Conservation (phyloP, 768 basidiomycete genomes). For the Tephrocybe sp. region DNA sequence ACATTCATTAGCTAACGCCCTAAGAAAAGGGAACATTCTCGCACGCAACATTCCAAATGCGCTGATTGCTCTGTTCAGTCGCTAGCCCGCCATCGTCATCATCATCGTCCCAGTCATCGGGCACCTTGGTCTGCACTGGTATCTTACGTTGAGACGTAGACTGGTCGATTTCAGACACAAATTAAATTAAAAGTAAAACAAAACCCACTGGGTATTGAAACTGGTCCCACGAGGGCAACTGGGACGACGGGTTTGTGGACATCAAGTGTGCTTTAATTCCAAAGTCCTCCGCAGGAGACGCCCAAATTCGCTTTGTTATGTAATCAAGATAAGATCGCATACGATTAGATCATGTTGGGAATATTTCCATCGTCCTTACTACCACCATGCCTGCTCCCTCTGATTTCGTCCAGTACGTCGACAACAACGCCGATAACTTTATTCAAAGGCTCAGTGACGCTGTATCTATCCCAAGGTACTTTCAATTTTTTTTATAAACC, state of each 20-base stretch:
- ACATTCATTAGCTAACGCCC: not conserved
- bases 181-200: not conserved
- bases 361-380: constrained; percentile 1
- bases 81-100: constrained; percentile 20
- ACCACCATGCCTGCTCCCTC: constrained; percentile 45
- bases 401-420: constrained; percentile 53
- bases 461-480: constrained; percentile 77
- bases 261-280: not conserved
- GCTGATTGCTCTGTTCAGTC: constrained; percentile 41
- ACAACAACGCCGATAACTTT: constrained; percentile 67
- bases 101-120: constrained; percentile 30
- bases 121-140: constrained; percentile 9
- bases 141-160: constrained; percentile 12
- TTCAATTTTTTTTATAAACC: constrained; percentile 5
- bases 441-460: constrained; percentile 78
- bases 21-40: constrained; percentile 22
- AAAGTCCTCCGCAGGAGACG: not conserved
- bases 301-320: constrained; percentile 4
- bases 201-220: constrained; percentile 14
- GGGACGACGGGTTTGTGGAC: constrained; percentile 16
- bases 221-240: constrained; percentile 19
- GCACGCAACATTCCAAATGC: constrained; percentile 72
- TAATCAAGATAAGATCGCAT: constrained; percentile 13
- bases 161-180: constrained; percentile 6
- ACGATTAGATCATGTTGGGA: constrained; percentile 1